Conservation (phyloP, 2,329 filamentous ascomycete genomes). For the Leptographium lundbergii region DNA sequence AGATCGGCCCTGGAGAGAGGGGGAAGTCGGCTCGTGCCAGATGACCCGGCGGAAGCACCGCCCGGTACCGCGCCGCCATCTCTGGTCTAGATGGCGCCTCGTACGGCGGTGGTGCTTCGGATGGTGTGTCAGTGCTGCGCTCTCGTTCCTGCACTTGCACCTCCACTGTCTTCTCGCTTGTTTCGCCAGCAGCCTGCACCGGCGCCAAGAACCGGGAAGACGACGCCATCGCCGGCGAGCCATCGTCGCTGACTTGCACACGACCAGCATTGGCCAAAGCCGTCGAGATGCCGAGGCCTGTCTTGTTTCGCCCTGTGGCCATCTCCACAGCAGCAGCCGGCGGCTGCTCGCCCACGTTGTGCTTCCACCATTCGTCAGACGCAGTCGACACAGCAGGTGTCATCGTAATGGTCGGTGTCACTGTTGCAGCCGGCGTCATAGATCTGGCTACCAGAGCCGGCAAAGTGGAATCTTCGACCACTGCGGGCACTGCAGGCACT, state of each 20-base stretch:
- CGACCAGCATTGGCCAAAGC: constrained; percentile 7
- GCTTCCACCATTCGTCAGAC: constrained; percentile 25
- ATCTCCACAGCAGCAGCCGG: not conserved
- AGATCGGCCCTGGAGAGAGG: constrained; percentile 47
- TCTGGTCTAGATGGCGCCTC: constrained; percentile 31
- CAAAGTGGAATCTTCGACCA: not conserved
- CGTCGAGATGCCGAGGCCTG: constrained; percentile 12
- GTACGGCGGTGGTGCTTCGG: constrained; percentile 37
- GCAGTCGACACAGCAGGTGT: not conserved
- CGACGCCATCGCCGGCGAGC: constrained; percentile 12
- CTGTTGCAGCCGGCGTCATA: not conserved
- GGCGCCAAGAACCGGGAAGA: constrained; percentile 16
- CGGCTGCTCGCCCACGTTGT: constrained; percentile 15
- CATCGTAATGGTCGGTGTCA: not conserved
- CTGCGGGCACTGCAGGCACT: not conserved
- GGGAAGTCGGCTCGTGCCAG: constrained; percentile 33
- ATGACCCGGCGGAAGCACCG: constrained; percentile 45
- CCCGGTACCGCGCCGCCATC: constrained; percentile 37
- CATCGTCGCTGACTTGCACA: constrained; percentile 5
- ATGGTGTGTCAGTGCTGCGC: not conserved
- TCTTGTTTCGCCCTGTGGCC: constrained; percentile 2
- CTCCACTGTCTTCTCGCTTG: not conserved
- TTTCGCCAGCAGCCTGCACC: constrained; percentile 2
- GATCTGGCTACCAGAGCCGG: too few species aligned
- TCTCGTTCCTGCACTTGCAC: not conserved